These are phyloP conservation scores for Aspergillus udagawae DNA, from an alignment of 2,329 filamentous ascomycete genomes.

Conservation along the genomic window DNA sequence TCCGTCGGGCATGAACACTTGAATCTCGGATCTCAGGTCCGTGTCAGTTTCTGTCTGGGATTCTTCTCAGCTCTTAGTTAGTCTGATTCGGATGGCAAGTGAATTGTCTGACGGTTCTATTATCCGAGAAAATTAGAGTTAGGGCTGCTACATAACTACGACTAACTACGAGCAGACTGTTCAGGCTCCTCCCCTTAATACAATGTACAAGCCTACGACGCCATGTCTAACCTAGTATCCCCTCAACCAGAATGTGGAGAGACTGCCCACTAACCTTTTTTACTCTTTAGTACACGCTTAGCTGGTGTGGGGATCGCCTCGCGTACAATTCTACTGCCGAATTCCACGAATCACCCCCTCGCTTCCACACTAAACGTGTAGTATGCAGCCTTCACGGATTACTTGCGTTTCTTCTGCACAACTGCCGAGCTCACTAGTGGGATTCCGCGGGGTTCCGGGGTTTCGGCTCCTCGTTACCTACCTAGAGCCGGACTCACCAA, in stretches of 20 bases:
- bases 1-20: neutral
- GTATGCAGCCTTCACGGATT: neutral
- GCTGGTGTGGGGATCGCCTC: neutral
- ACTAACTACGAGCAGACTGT: neutral
- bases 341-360: neutral
- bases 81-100: neutral
- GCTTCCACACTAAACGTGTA: neutral
- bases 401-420: neutral
- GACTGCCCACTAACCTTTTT: too few relatives aligned
- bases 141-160: neutral
- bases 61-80: neutral
- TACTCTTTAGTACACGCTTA: too few relatives aligned
- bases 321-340: neutral
- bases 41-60: neutral
- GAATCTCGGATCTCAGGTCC: too few relatives aligned
- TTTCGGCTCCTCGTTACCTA: neutral
- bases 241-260: too few relatives aligned
- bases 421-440: neutral
- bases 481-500: neutral
- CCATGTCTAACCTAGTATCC: too few relatives aligned
- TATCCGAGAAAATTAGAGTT: neutral
- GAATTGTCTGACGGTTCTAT: neutral
- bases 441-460: neutral
- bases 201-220: too few relatives aligned
- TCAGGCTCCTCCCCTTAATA: too few relatives aligned